A percentile compares a stretch with the other conserved stretches of the same genome.
Conservation (phyloP, 2,329 filamentous ascomycete species). For the Ophiostoma novo-ulmi region DNA sequence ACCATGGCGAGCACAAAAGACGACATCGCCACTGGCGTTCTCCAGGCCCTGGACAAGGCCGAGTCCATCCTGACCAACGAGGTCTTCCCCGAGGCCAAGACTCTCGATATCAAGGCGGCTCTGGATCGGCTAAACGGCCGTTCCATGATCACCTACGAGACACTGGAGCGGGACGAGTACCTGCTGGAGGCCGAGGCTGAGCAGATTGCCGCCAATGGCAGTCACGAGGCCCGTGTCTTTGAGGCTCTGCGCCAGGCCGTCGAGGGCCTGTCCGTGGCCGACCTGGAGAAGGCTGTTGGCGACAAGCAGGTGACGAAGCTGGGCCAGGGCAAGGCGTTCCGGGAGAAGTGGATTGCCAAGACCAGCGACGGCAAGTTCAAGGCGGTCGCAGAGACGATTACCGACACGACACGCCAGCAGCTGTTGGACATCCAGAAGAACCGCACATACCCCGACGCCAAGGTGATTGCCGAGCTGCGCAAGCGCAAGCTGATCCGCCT, state of each 20-base stretch:
- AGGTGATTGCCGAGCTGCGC: constrained; percentile 73
- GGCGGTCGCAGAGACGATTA: constrained; percentile 62
- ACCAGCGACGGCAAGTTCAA: constrained; percentile 51
- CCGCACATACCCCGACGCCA: constrained; percentile 62
- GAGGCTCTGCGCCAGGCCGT: constrained; percentile 65
- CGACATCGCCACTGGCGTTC: constrained; percentile 60
- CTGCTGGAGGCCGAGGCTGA: constrained; percentile 70
- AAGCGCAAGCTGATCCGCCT: constrained; percentile 86
- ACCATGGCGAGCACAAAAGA: constrained; percentile 33
- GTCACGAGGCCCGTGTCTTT: constrained; percentile 78
- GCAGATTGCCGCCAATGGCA: constrained; percentile 67
- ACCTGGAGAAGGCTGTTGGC: constrained; percentile 64
- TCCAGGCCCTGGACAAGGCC: constrained; percentile 59
- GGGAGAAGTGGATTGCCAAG: constrained; percentile 64
- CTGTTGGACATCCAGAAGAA: constrained; percentile 68
- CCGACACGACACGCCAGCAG: constrained; percentile 72
- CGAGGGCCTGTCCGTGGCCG: constrained; percentile 75
- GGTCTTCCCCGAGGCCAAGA: constrained; percentile 61
- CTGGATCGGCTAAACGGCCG: constrained; percentile 80
- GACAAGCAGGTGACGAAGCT: constrained; percentile 71
- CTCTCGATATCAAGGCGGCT: constrained; percentile 72
- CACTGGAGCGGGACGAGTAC: constrained; percentile 72
- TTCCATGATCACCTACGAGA: constrained; percentile 81
- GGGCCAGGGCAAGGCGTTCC: constrained; percentile 94
- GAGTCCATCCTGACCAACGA: constrained; percentile 64